phyloP scores from a whole-genome alignment of 805 yeast species.

The Pichia heedii region DNA sequence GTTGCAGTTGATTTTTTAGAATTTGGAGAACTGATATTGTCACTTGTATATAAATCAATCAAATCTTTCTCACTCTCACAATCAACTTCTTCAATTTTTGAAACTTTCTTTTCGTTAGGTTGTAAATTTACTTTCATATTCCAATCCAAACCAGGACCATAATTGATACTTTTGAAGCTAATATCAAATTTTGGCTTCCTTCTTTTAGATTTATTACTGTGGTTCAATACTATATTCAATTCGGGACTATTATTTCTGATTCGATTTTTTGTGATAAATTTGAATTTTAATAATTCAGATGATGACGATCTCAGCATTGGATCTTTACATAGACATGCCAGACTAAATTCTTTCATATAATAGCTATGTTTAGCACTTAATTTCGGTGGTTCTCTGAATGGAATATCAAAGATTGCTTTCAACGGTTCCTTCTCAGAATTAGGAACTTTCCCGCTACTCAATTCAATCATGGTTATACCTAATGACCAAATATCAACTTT shows the following conservation, averaged over 20 bases:
- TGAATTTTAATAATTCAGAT: constrained; percentile 39
- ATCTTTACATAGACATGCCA: constrained; percentile 55
- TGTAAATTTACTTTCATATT: constrained; percentile 16
- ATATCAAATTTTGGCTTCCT: constrained; percentile 32
- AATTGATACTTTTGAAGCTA: constrained; percentile 14
- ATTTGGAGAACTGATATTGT: background rate
- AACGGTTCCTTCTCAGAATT: constrained; percentile 62
- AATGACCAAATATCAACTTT: constrained; percentile 95
- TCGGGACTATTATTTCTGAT: constrained; percentile 19
- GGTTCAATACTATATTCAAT: background rate
- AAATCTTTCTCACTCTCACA: background rate
- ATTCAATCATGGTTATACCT: constrained; percentile 86
- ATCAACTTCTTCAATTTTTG: no score
- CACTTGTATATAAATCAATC: background rate
- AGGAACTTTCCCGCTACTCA: constrained; percentile 79
- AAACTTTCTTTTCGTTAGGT: no score
- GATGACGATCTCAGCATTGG: constrained; percentile 63
- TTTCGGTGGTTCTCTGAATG: constrained; percentile 54
- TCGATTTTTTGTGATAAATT: constrained; percentile 37
- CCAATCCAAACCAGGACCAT: constrained; percentile 23
- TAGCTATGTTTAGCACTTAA: constrained; percentile 32
- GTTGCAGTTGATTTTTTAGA: background rate
- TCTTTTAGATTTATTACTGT: background rate
- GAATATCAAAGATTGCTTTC: constrained; percentile 66
- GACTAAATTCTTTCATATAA: constrained; percentile 46